Percentiles rank a stretch among this genome's conserved stretches.
Conservation (phyloP, 2,329 filamentous ascomycete species). For the Aspergillus amoenus region DNA sequence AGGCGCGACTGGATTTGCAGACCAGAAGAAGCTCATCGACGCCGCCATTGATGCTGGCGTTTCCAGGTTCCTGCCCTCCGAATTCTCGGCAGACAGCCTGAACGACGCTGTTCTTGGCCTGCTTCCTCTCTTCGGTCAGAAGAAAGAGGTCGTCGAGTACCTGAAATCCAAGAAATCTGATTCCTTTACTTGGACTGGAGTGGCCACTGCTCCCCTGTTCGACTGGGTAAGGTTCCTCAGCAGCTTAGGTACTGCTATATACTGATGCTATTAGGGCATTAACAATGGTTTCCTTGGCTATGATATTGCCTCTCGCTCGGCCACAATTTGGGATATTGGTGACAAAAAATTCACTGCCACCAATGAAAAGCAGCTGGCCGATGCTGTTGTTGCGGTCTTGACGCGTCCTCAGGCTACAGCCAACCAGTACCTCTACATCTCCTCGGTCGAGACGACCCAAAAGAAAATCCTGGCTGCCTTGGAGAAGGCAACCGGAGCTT, state of each 20-base stretch:
- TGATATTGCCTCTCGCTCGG: conserved; percentile 49
- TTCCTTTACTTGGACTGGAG: conserved; percentile 58
- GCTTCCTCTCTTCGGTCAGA: conserved; percentile 25
- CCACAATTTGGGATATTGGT: conserved; percentile 58
- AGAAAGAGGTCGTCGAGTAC: conserved; percentile 48
- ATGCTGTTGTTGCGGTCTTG: conserved; percentile 53
- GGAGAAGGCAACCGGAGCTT: conserved; percentile 53
- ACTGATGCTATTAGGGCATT: conserved; percentile 41
- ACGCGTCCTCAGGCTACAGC: conserved; percentile 51
- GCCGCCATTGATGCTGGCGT: conserved; percentile 33
- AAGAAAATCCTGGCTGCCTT: conserved; percentile 55
- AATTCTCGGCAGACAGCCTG: conserved; percentile 31
- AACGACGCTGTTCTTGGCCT: conserved; percentile 24
- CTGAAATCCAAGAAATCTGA: conserved; percentile 49
- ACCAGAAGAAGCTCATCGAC: conserved; percentile 34
- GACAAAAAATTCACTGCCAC: conserved; percentile 52
- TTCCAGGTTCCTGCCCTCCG: conserved; percentile 34
- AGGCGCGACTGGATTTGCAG: conserved; percentile 21
- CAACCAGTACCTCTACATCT: conserved; percentile 60
- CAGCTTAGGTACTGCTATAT: not conserved
- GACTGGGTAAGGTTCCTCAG: conserved; percentile 48
- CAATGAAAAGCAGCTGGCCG: conserved; percentile 53
- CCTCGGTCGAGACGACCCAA: conserved; percentile 59
- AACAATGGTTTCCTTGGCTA: conserved; percentile 53
- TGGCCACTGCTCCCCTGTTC: conserved; percentile 61